Percentiles rank a stretch among this genome's conserved stretches.
These are phyloP conservation scores for Meyerozyma elateridarum DNA, from an alignment of 1,139 yeast genomes.

Conservation along the genomic window DNA sequence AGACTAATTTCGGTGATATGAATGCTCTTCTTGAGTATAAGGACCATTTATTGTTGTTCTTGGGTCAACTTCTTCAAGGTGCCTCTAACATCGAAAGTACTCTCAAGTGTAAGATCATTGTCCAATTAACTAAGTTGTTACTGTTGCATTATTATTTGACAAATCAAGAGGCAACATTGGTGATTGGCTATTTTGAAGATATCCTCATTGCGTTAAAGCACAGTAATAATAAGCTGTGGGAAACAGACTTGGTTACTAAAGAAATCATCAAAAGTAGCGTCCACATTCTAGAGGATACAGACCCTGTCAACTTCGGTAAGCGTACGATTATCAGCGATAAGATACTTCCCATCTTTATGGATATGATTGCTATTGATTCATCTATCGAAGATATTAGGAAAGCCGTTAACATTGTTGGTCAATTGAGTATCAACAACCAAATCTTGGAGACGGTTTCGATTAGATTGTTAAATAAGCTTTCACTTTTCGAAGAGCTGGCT, in stretches of 20 bases:
- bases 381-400: slow-evolving; percentile 31
- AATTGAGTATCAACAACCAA: slow-evolving; percentile 40
- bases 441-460: slow-evolving; percentile 48
- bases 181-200: slow-evolving; percentile 66
- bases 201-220: slow-evolving; percentile 38
- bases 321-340: slow-evolving; percentile 49
- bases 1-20: slow-evolving; percentile 16
- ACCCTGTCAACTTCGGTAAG: slow-evolving; percentile 10
- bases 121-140: slow-evolving; percentile 55
- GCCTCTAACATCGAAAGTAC: slow-evolving; percentile 65
- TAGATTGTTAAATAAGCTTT: slow-evolving; percentile 44
- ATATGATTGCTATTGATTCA: slow-evolving; percentile 30
- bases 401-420: slow-evolving; percentile 41
- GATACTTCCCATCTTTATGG: slow-evolving; percentile 57
- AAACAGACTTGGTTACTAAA: slow-evolving; percentile 26
- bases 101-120: slow-evolving; percentile 60
- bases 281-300: slow-evolving; percentile 31
- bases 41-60: slow-evolving; percentile 60
- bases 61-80: slow-evolving; percentile 64
- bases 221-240: slow-evolving; percentile 33
- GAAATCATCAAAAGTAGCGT: slow-evolving; percentile 49
- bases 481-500: slow-evolving; percentile 12
- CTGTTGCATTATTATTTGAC: slow-evolving; percentile 43
- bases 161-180: slow-evolving; percentile 52
- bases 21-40: slow-evolving; percentile 41